Conservation (phyloP, 805 yeast species). For the Lachancea quebecensis region DNA sequence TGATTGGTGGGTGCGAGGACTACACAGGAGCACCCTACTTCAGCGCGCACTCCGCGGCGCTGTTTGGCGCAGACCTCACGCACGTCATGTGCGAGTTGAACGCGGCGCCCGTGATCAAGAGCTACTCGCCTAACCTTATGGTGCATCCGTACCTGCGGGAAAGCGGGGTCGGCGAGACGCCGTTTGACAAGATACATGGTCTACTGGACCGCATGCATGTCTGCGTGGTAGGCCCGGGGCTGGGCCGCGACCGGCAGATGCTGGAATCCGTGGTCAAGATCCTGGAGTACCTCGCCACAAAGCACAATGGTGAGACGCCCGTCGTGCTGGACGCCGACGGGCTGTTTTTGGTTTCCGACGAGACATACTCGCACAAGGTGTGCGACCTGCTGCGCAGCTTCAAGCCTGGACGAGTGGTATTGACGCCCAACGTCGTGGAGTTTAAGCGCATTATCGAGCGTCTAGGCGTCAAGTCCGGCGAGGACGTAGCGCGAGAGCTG, state of each 20-base stretch:
- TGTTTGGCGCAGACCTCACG: slow-evolving; percentile 81
- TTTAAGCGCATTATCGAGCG: slow-evolving; percentile 60
- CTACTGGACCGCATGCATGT: slow-evolving; percentile 67
- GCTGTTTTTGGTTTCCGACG: slow-evolving; percentile 53
- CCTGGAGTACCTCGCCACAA: slow-evolving; percentile 39
- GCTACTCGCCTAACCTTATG: slow-evolving; percentile 90
- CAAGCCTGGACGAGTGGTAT: slow-evolving; percentile 52
- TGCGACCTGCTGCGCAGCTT: slow-evolving; percentile 36
- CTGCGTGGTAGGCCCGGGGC: slow-evolving; percentile 87
- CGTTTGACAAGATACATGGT: slow-evolving; percentile 49
- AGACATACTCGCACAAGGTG: slow-evolving; percentile 20
- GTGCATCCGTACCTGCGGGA: slow-evolving; percentile 85
- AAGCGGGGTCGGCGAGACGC: slow-evolving; percentile 27
- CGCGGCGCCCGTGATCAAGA: slow-evolving; percentile 77
- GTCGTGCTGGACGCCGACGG: slow-evolving; percentile 90
- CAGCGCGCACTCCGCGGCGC: slow-evolving; percentile 76
- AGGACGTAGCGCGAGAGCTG: slow-evolving; percentile 19
- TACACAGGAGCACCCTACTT: slow-evolving; percentile 97
- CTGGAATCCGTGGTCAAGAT: slow-evolving; percentile 50
- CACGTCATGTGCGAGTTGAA: slow-evolving; percentile 79
- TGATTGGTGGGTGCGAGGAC: slow-evolving; percentile 92
- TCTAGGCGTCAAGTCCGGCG: slow-evolving; percentile 32
- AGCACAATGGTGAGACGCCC: slow-evolving; percentile 53
- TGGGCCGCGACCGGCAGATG: slow-evolving; percentile 77
- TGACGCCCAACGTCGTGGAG: slow-evolving; percentile 90